phyloP scores from a whole-genome alignment of 495 filamentous ascomycete species.

The Lepraria neglecta region DNA sequence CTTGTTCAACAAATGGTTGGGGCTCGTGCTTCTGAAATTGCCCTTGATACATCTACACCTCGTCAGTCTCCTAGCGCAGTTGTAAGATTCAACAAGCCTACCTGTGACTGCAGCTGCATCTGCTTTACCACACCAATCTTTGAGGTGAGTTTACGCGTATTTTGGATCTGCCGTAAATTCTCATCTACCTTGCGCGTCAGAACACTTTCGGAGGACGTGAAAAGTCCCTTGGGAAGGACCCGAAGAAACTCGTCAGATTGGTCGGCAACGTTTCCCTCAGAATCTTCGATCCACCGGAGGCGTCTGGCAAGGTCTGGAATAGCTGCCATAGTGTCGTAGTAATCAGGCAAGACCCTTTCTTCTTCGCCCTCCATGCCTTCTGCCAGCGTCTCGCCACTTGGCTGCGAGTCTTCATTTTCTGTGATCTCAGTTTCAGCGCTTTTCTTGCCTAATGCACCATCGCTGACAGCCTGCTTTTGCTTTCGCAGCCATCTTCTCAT shows the following conservation, averaged over 20 bases:
- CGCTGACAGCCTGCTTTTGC: conserved; percentile 54
- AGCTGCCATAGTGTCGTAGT: conserved; percentile 80
- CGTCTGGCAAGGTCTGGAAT: conserved; percentile 76
- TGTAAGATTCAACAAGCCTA: conserved; percentile 35
- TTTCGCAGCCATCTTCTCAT: conserved; percentile 77
- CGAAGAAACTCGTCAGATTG: conserved; percentile 73
- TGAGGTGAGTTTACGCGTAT: conserved; percentile 89
- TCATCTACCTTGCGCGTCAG: conserved; percentile 75
- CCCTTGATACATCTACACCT: conserved; percentile 74
- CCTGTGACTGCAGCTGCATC: conserved; percentile 97
- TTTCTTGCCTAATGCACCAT: conserved; percentile 38
- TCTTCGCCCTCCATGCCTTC: conserved; percentile 86
- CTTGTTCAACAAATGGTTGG: conserved; percentile 79
- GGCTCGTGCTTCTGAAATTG: conserved; percentile 97
- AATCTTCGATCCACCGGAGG: conserved; percentile 80
- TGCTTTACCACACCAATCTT: conserved; percentile 98
- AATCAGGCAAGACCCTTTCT: conserved; percentile 76
- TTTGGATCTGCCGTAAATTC: conserved; percentile 94
- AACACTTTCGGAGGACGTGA: conserved; percentile 67
- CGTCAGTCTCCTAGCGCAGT: conserved; percentile 32
- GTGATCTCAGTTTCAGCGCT: conserved; percentile 44
- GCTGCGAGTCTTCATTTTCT: conserved; percentile 43
- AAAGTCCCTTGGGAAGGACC: conserved; percentile 65
- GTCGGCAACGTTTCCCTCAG: conserved; percentile 78
- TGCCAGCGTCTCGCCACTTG: conserved; percentile 65